Base-by-base conservation (phyloP, 306 rosid species). In the Castanea crenata region DNA sequence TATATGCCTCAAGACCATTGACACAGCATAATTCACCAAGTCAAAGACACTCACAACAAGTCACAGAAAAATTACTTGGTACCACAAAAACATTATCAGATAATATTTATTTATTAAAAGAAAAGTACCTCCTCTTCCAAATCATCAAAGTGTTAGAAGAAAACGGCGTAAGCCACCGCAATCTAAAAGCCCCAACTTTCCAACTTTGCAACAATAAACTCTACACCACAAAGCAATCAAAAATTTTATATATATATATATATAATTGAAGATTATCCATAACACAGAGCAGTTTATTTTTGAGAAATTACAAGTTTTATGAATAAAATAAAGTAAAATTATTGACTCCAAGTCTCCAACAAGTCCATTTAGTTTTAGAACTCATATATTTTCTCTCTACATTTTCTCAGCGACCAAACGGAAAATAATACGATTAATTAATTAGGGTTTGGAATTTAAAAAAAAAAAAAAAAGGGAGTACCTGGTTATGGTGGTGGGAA, bases 121-220 rank as follows among this genome's bases (percentile, higher is more conserved):
- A 2, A 46, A 20, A 58, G 15, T 85, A 89, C 91, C 94, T 85
- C 79, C 76, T 90, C 70, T 76, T 89, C 64, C 75, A 81, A 74
- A 75, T 41, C 75, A 76, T 70, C 14, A 55, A 76, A 75, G 52
- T 74, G 18, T 46, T 21, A 1, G 83, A 81, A 74, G 81, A 79
- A 76, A 87, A 87, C 19, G 75, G 83, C 29, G n/a, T 87, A 20
- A 63, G 63, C 52, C 67, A 81, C 74, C 64, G 83, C 55, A 71
- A 72, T 21, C 74, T 68, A 18, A 68, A 79, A 83, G 46, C 32
- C 55, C 70, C 78, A 55, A 69, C 62, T 62, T 86, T 74, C 82
- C 89, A 86, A 59, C 58, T 75, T 68, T 27, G 88, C 2, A 76
- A 23, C 51, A 67, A 44, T 34, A 83, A 70, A 46, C n/a, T 74